Conservation (phyloP, 148 eudicot genomes). For the Cornus florida region DNA sequence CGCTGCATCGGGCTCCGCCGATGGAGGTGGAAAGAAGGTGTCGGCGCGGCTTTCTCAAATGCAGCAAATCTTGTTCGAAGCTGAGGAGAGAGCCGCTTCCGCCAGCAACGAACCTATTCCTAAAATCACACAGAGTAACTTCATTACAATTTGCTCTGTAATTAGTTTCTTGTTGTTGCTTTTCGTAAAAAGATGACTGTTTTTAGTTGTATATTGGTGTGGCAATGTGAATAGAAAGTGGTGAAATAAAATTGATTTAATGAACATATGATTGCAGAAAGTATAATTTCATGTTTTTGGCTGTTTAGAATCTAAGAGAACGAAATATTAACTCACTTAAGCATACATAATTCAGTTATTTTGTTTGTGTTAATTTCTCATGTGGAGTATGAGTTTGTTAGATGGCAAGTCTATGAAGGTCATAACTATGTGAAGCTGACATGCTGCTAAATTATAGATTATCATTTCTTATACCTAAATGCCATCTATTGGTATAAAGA, state of each 20-base stretch:
- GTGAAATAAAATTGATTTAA: background rate
- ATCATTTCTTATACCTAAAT: too few species aligned
- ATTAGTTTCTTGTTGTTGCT: background rate
- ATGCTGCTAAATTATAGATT: background rate
- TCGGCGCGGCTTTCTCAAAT: constrained; percentile 70
- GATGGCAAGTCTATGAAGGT: background rate
- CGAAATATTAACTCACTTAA: background rate
- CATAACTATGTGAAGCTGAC: too few species aligned
- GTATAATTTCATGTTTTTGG: background rate
- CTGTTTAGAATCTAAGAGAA: background rate
- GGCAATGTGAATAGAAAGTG: background rate
- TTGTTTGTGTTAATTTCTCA: background rate
- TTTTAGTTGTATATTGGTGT: background rate
- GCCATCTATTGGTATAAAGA: too few species aligned
- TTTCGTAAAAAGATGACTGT: background rate
- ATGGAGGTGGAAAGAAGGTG: constrained; percentile 49
- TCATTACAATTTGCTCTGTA: background rate
- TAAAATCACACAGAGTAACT: constrained; percentile 60
- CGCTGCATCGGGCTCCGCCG: constrained; percentile 30
- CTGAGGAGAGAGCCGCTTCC: constrained; percentile 61
- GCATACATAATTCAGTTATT: background rate
- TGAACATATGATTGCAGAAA: background rate
- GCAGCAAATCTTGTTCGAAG: constrained; percentile 58
- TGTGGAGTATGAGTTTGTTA: background rate
- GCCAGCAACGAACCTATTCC: constrained; percentile 68